Evolutionary conservation across 1,284 basidiomycete genomes (phyloP).

Genomic region (Puccinia triticina): DNA sequence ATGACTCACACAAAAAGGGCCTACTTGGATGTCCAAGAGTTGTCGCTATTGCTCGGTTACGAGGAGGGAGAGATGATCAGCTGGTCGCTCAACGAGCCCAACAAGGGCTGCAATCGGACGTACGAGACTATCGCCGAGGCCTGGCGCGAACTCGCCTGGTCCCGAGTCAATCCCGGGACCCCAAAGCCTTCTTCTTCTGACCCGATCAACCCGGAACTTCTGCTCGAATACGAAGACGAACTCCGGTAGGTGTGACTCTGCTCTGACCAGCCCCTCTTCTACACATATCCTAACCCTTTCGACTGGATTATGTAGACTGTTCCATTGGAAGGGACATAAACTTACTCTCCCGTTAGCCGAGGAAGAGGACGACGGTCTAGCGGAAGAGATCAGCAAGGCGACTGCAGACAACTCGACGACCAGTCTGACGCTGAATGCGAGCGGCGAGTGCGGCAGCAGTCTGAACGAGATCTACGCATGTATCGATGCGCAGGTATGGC

Average conservation of each 20-base stretch:
- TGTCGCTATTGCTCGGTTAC: constrained; percentile 44
- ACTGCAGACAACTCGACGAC: constrained; percentile 48
- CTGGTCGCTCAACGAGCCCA: constrained; percentile 52
- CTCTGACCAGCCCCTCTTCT: background rate
- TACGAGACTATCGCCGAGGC: constrained; percentile 51
- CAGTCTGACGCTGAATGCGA: constrained; percentile 29
- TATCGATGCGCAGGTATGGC: constrained; percentile 51
- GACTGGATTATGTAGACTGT: constrained; percentile 28
- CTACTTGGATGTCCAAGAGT: constrained; percentile 47
- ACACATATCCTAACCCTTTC: background rate
- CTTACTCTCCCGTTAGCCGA: constrained; percentile 44
- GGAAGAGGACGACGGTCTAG: background rate
- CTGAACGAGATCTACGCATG: constrained; percentile 50
- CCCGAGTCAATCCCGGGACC: background rate
- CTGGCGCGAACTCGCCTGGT: constrained; percentile 41
- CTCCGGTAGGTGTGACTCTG: constrained; percentile 16
- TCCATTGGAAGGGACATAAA: constrained; percentile 50
- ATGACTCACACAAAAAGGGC: constrained; percentile 47
- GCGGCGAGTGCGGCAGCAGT: background rate
- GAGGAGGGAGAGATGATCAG: constrained; percentile 50
- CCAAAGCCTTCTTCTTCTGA: background rate
- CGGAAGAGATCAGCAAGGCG: background rate
- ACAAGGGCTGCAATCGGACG: constrained; percentile 49
- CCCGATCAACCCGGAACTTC: background rate
- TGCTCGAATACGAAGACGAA: constrained; percentile 27